Percentiles rank a stretch among this genome's conserved stretches.
These are phyloP conservation scores for Rhodotorula paludigena DNA, from an alignment of 768 basidiomycete genomes.

Conservation along the genomic window DNA sequence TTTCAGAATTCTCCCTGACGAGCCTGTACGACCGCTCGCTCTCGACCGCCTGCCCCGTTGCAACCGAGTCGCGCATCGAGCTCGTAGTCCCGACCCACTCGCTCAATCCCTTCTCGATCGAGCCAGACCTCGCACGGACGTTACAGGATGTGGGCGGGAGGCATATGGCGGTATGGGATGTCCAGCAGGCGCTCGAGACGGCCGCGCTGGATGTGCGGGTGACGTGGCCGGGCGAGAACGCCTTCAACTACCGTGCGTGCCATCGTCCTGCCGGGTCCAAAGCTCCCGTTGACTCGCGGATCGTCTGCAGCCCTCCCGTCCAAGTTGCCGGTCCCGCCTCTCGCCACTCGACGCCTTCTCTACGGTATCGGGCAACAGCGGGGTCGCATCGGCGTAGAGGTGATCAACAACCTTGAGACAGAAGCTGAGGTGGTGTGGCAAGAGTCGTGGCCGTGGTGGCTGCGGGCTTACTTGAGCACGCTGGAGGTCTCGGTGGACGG, in stretches of 20 bases:
- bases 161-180: slow-evolving; percentile 21
- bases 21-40: slow-evolving; percentile 65
- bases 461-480: slow-evolving; percentile 82
- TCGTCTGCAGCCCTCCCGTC: slow-evolving; percentile 6
- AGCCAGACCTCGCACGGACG: background rate
- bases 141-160: background rate
- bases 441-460: slow-evolving; percentile 89
- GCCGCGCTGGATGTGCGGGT: slow-evolving; percentile 17
- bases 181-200: slow-evolving; percentile 1
- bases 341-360: slow-evolving; percentile 66
- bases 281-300: background rate
- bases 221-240: slow-evolving; percentile 30
- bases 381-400: slow-evolving; percentile 63
- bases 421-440: slow-evolving; percentile 60
- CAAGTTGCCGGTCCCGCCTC: slow-evolving; percentile 52
- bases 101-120: slow-evolving; percentile 20
- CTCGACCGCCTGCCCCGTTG: slow-evolving; percentile 64
- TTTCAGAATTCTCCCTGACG: slow-evolving; percentile 46
- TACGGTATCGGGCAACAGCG: slow-evolving; percentile 69
- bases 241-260: slow-evolving; percentile 39
- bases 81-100: slow-evolving; percentile 44
- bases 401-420: slow-evolving; percentile 55
- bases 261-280: background rate
- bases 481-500: slow-evolving; percentile 57
- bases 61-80: slow-evolving; percentile 42